Percentiles rank a stretch among this genome's conserved stretches.
Evolutionary conservation across 1,284 basidiomycete species (phyloP).

Genomic region (Rhodotorula glutinis): DNA sequence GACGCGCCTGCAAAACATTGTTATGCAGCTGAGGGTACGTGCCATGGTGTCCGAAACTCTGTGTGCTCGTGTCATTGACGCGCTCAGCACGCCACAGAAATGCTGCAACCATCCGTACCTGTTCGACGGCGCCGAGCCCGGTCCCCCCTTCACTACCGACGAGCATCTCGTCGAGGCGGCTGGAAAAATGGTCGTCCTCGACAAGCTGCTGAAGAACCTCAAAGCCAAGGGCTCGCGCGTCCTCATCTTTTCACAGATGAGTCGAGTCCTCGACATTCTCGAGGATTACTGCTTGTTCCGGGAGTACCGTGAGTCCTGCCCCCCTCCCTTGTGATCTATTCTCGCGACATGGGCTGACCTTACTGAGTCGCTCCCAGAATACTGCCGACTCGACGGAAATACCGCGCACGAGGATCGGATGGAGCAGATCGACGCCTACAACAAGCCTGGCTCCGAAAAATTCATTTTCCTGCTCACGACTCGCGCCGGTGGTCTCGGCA

Average conservation of each 20-base stretch:
- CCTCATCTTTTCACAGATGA: slow-evolving; percentile 98
- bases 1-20: slow-evolving; percentile 96
- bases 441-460: slow-evolving; percentile 89
- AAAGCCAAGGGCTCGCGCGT: slow-evolving; percentile 90
- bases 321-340: not conserved
- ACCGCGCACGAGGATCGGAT: slow-evolving; percentile 97
- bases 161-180: slow-evolving; percentile 93
- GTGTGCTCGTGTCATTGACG: too few species aligned
- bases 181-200: slow-evolving; percentile 96
- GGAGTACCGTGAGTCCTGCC: slow-evolving; percentile 65
- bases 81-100: slow-evolving; percentile 36
- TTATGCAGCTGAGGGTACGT: slow-evolving; percentile 79
- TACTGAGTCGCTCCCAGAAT: slow-evolving; percentile 58
- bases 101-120: slow-evolving; percentile 64
- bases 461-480: slow-evolving; percentile 98
- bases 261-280: slow-evolving; percentile 87
- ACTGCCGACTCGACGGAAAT: slow-evolving; percentile 94
- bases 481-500: slow-evolving; percentile 95
- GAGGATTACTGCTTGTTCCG: slow-evolving; percentile 98
- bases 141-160: slow-evolving; percentile 96
- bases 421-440: slow-evolving; percentile 94
- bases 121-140: slow-evolving; percentile 90
- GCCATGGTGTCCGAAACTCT: too few species aligned
- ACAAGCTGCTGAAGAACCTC: slow-evolving; percentile 85
- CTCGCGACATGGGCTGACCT: not conserved